These are phyloP conservation scores for Epichloe bromicola DNA, from an alignment of 2,329 filamentous ascomycete genomes.

Conservation along the genomic window DNA sequence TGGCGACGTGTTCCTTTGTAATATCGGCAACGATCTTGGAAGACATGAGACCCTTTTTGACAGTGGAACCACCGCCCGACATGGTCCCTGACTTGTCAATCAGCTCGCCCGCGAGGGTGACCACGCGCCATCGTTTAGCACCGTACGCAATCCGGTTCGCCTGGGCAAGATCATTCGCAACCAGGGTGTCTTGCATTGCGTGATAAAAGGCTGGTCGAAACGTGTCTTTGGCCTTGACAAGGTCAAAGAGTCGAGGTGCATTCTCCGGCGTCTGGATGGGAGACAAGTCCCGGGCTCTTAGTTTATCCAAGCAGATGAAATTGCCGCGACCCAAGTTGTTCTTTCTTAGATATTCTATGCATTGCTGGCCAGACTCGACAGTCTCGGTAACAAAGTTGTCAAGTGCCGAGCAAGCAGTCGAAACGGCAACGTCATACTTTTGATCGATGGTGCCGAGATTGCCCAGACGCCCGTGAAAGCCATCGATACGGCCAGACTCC, in stretches of 20 bases:
- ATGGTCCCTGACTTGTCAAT: slow-evolving; percentile 98
- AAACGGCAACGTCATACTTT: slow-evolving; percentile 95
- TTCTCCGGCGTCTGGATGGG: slow-evolving; percentile 80
- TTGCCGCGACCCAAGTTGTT: slow-evolving; percentile 94
- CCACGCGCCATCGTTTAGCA: slow-evolving; percentile 85
- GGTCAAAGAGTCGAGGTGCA: slow-evolving; percentile 82
- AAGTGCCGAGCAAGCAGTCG: slow-evolving; percentile 79
- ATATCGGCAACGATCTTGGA: slow-evolving; percentile 84
- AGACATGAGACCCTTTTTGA: slow-evolving; percentile 90
- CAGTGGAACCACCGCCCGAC: slow-evolving; percentile 87
- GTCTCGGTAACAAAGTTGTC: slow-evolving; percentile 97
- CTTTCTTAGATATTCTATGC: slow-evolving; percentile 93
- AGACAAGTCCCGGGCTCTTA: slow-evolving; percentile 65
- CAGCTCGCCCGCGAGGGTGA: slow-evolving; percentile 86
- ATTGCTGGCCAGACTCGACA: slow-evolving; percentile 92
- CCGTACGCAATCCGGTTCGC: slow-evolving; percentile 96
- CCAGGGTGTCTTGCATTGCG: slow-evolving; percentile 86
- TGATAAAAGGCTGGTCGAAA: slow-evolving; percentile 91
- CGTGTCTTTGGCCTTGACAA: slow-evolving; percentile 76
- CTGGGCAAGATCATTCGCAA: slow-evolving; percentile 85
- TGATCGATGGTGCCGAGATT: slow-evolving; percentile 89
- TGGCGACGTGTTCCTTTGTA: slow-evolving; percentile 74
- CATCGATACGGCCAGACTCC: slow-evolving; percentile 91
- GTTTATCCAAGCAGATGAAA: slow-evolving; percentile 88
- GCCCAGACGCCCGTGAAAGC: slow-evolving; percentile 88